Percentiles rank a stretch among this genome's conserved stretches.
These are phyloP conservation scores for Carex sylvatica DNA, from an alignment of 202 grass and related monocot genomes.

Conservation along the genomic window DNA sequence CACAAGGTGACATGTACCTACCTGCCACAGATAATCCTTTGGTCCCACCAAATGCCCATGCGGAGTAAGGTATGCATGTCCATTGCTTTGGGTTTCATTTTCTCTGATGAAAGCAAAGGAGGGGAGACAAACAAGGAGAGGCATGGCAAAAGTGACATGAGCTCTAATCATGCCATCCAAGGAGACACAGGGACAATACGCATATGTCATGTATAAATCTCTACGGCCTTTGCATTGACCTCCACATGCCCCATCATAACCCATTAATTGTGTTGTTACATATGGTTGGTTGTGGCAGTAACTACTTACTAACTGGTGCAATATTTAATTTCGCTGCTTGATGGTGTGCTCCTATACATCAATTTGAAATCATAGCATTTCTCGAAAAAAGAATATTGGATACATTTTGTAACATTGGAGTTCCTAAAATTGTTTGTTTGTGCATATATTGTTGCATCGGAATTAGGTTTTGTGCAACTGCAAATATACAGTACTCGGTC, in stretches of 20 bases:
- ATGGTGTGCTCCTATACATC: conserved; percentile 23
- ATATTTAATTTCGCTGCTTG: conserved; percentile 19
- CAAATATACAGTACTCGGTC: neutral
- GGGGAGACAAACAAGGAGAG: conserved; percentile 32
- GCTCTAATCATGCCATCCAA: conserved; percentile 55
- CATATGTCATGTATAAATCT: conserved; percentile 17
- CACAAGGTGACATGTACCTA: neutral
- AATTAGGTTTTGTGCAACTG: neutral
- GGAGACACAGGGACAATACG: conserved; percentile 42
- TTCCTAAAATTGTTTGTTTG: conserved; percentile 25
- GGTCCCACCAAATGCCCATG: conserved; percentile 7
- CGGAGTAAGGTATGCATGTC: neutral
- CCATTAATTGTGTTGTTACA: conserved; percentile 68
- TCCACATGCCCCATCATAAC: conserved; percentile 51
- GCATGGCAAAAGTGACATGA: conserved; percentile 75
- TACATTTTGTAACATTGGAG: neutral
- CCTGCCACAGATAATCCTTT: neutral
- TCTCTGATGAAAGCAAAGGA: conserved; percentile 27
- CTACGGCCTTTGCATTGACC: conserved; percentile 51
- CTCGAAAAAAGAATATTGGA: conserved; percentile 9
- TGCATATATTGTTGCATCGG: neutral
- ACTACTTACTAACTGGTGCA: conserved; percentile 24
- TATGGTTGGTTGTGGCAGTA: conserved; percentile 34
- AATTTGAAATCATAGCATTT: conserved; percentile 12
- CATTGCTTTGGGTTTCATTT: conserved; percentile 11